Percentiles rank a stretch among this genome's conserved stretches.
Conservation (phyloP, 148 eudicot genomes). For the Rhododendron griersonianum region DNA sequence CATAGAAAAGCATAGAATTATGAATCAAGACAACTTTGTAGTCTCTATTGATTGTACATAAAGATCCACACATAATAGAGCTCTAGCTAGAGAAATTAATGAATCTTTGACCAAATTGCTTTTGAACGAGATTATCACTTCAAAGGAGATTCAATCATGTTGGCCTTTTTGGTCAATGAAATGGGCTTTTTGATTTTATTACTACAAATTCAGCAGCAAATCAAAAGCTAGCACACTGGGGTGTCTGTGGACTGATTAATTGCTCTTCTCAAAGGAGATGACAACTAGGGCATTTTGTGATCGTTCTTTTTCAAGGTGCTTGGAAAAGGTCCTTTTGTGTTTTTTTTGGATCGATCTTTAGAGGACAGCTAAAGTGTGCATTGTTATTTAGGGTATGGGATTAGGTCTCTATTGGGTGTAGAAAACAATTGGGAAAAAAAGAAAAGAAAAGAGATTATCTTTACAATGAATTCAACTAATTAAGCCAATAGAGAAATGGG, state of each 20-base stretch:
- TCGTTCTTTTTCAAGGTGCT: not conserved
- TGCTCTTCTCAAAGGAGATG: not conserved
- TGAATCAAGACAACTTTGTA: not conserved
- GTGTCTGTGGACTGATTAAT: not conserved
- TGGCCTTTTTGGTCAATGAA: not conserved
- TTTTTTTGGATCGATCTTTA: not conserved
- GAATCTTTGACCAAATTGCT: not conserved
- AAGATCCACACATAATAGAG: not conserved
- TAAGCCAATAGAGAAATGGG: not conserved
- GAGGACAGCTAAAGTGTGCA: not conserved
- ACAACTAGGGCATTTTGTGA: not conserved
- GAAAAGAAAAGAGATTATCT: too few relatives aligned
- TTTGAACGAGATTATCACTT: not conserved
- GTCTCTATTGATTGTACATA: not conserved
- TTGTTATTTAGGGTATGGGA: not conserved
- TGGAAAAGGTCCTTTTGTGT: not conserved
- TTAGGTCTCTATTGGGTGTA: not conserved
- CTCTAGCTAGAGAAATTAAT: not conserved
- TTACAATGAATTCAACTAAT: not conserved
- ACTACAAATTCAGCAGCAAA: not conserved
- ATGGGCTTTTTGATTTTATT: not conserved
- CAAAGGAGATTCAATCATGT: conserved; percentile 2
- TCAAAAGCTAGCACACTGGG: not conserved
- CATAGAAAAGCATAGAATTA: not conserved
- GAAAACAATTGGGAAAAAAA: not conserved